Evolutionary conservation across 257 asterid species (phyloP).

Genomic region (Voacanga thouarsii): DNA sequence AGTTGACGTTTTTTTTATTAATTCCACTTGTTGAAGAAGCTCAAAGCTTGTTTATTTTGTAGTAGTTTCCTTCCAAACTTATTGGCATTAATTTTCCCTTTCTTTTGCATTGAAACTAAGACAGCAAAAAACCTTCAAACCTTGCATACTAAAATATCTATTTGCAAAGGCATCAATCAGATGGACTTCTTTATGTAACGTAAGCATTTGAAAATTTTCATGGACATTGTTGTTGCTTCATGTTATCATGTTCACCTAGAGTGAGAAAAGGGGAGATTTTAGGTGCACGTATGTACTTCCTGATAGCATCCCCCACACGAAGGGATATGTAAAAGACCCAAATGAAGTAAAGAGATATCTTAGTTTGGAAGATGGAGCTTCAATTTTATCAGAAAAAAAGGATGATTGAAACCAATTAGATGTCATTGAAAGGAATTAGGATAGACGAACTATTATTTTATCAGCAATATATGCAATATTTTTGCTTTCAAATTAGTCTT

Average conservation of each 20-base stretch:
- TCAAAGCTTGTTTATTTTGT: not conserved
- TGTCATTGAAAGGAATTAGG: constrained; percentile 32
- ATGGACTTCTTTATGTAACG: not conserved
- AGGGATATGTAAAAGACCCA: constrained; percentile 72
- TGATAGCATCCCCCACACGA: constrained; percentile 74
- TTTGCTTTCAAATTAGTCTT: constrained; percentile 11
- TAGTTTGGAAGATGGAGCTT: constrained; percentile 34
- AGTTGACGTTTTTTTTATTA: not conserved
- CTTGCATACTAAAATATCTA: no score
- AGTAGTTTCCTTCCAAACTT: not conserved
- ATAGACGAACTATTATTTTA: constrained; percentile 49
- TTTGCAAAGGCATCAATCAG: not conserved
- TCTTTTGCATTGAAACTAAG: not conserved
- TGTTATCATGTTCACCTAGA: constrained; percentile 25
- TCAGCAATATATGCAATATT: constrained; percentile 52
- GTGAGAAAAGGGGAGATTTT: constrained; percentile 70
- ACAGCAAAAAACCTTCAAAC: not conserved
- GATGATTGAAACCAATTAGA: constrained; percentile 35
- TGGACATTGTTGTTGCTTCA: not conserved
- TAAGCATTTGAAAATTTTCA: not conserved
- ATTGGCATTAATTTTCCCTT: not conserved
- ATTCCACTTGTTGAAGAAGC: constrained; percentile 1
- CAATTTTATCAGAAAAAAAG: constrained; percentile 30
- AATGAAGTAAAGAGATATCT: constrained; percentile 66
- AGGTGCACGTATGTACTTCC: constrained; percentile 88